Evolutionary conservation across 2,329 filamentous ascomycete genomes (phyloP), one percentile per base, ranked within the genome.

Genomic region (Atkinsonella hypoxylon): DNA sequence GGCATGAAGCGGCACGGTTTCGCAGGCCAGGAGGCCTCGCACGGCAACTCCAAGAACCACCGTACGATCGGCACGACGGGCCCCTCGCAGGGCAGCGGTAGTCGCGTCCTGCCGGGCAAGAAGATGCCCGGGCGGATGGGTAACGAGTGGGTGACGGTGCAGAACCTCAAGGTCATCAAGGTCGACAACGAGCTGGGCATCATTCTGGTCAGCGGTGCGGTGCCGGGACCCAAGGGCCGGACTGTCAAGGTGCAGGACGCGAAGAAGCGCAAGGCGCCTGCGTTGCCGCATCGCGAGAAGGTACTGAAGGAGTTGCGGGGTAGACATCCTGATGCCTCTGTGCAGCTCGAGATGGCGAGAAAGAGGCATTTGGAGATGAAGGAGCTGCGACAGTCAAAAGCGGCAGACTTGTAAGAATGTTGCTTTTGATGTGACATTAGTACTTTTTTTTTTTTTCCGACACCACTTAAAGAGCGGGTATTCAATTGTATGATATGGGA

Each of bases 81-180:
- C 66, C 88, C 86, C 53, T 87, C 85, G 59, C 93, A 98, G 70
- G 93, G 93, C 57, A 83, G 86, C 64, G 93, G 93, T 71, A 94
- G 88, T 55, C 82, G 93, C 70, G 91, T 98, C 22, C 74, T 89
- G 64, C 93, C 93, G 0, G 93, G 93, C 54, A 98, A 98, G 81
- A 93, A 89, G 72, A 98, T 98, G 93, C 82, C 93, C 3, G 93
- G 93, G 50, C 82, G 88, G 53, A 97, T 98, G 93, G 93, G 93
- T 56, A 87, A 85, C 57, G 79, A 95, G 68, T 82, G 81, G 58
- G 86, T 89, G 51, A 98, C 93, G 45, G 78, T 93, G 52, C 90
- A 96, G 76, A 96, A 95, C 69, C 72, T 97, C 59, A 87, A 85
- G 70, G 82, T 98, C 49, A 71, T 98, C 65, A 84, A 89, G 74